These are phyloP conservation scores for Penicillium carneum DNA, from an alignment of 2,329 filamentous ascomycete species.

Conservation along the genomic window DNA sequence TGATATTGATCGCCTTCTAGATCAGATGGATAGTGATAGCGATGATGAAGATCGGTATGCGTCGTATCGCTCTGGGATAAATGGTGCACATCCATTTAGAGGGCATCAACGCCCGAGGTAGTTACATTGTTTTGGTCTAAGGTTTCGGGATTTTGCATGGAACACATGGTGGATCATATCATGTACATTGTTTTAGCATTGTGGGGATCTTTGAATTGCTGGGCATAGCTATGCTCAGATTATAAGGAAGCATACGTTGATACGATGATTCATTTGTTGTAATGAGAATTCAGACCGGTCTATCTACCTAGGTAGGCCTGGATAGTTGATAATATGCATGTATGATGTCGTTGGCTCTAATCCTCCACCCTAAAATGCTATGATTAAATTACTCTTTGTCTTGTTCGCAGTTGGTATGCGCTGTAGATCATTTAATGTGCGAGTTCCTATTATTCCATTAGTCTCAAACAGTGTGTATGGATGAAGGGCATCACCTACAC, in stretches of 20 bases:
- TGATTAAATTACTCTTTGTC: conserved; percentile 17
- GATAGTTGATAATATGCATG: conserved; percentile 12
- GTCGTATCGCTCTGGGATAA: conserved; percentile 24
- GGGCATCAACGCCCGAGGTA: conserved; percentile 18
- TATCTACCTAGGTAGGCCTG: background rate
- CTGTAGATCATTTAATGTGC: conserved; percentile 21
- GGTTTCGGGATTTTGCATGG: background rate
- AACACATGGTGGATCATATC: background rate
- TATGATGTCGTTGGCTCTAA: conserved; percentile 2
- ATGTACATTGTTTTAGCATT: conserved; percentile 6
- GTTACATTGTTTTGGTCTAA: conserved; percentile 7
- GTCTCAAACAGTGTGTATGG: background rate
- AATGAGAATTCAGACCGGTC: background rate
- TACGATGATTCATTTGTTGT: background rate
- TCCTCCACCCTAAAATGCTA: background rate
- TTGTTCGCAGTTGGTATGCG: background rate
- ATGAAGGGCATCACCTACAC: conserved; percentile 52
- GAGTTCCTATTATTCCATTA: conserved; percentile 30
- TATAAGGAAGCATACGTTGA: background rate
- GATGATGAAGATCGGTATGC: conserved; percentile 42
- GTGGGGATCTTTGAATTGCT: background rate
- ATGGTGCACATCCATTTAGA: conserved; percentile 18
- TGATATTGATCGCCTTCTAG: conserved; percentile 52
- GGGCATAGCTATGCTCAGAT: background rate
- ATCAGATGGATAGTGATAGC: conserved; percentile 52